Evolutionary conservation across 2,329 filamentous ascomycete genomes (phyloP), one percentile per base, ranked within the genome.

Genomic region (Gaeumannomyces sp.): DNA sequence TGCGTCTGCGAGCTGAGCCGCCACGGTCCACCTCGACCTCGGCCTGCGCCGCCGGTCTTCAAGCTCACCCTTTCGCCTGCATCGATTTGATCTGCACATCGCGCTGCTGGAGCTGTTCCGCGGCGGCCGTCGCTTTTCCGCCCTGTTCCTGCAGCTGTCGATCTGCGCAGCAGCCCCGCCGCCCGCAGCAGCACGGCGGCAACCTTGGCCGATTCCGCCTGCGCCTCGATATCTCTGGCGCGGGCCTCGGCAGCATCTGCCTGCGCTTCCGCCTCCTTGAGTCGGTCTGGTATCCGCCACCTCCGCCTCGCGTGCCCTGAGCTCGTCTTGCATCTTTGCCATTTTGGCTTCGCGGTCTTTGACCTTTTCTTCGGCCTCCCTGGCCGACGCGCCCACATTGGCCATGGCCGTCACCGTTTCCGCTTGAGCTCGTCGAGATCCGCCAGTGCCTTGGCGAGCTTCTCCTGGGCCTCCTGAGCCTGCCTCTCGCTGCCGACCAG

Each of bases 371-470:
- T 63, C 61, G 19, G 50, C 50, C 50, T 50, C 45, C 31, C 35
- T 63, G 22, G 53, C 22, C 22, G 61, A 63, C 13, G 61, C 61
- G 45, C 50, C 35, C 35, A 62, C 58, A 63, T 67, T 68, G 6
- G 64, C 59, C 50, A 65, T 60, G 33, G 63, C 64, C 27, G 73
- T 72, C 60, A 73, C 68, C 67, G 69, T 61, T 65, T 64, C 31
- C 33, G 8, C 58, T 61, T 60, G 27, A 56, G 27, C n/a, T 66
- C 67, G 59, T 84, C 81, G 11, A 85, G 76, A 64, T 86, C 80
- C 63, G 78, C 72, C 22, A 84, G 72, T 1, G 79, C 77, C 57
- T 79, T 75, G 0, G 79, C 77, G 8, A 86, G 78, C 75, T 85
- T 79, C n/a, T 75, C 74, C 65, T 84, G 82, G 1, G 77, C 71